phyloP scores from a whole-genome alignment of 306 rosid genomes.

The Malus fusca region DNA sequence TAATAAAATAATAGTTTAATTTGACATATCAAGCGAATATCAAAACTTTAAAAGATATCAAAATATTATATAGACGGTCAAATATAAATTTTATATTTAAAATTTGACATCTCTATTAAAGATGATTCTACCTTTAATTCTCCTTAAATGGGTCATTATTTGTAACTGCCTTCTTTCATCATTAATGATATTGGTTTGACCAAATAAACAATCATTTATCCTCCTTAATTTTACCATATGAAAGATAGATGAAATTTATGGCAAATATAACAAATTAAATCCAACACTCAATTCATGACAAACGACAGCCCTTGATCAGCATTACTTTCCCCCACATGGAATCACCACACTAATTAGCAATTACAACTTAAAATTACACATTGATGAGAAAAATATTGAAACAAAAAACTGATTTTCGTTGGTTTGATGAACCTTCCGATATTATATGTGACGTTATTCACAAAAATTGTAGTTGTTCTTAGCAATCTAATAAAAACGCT shows the following conservation, averaged over 20 bases:
- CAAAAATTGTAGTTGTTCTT: not conserved
- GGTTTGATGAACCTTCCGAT: not conserved
- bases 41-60: too few species aligned
- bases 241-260: not conserved
- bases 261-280: not conserved
- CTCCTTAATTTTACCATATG: not conserved
- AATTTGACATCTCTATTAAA: too few species aligned
- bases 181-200: not conserved
- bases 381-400: not conserved
- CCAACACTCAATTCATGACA: not conserved
- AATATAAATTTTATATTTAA: too few species aligned
- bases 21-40: accelerated
- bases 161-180: not conserved
- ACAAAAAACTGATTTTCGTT: not conserved
- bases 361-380: not conserved
- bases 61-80: too few species aligned
- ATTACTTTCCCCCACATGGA: not conserved
- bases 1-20: too few species aligned
- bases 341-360: not conserved
- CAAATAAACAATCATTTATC: not conserved
- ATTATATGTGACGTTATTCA: not conserved
- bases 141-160: too few species aligned
- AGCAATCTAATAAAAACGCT: not conserved
- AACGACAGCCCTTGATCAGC: not conserved
- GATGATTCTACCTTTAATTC: not conserved